phyloP scores from a whole-genome alignment of 2,329 filamentous ascomycete genomes.

The Coccinonectria pachysandricola region DNA sequence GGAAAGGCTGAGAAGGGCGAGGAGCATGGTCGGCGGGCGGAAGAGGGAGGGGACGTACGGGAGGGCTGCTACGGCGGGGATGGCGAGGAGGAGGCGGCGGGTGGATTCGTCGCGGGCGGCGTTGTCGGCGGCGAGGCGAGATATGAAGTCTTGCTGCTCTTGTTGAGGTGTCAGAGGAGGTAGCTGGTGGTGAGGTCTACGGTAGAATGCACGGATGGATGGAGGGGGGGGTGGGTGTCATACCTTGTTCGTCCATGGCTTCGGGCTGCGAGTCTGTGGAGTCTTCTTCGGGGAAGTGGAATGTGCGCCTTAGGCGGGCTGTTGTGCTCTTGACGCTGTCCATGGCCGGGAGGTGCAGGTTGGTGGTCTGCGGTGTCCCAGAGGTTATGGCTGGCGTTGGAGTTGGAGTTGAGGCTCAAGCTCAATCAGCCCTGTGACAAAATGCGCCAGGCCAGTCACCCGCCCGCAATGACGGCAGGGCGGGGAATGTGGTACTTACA shows the following conservation, averaged over 20 bases:
- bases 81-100: slow-evolving; percentile 43
- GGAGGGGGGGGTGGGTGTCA: too few relatives aligned
- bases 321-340: slow-evolving; percentile 19
- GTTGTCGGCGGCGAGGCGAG: slow-evolving; percentile 43
- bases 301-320: slow-evolving; percentile 63
- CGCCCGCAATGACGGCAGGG: too few relatives aligned
- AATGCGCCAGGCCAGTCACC: too few relatives aligned
- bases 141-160: slow-evolving; percentile 58
- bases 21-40: slow-evolving; percentile 27
- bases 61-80: slow-evolving; percentile 47
- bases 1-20: slow-evolving; percentile 48
- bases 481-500: too few relatives aligned
- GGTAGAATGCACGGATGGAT: too few relatives aligned
- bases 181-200: neutral
- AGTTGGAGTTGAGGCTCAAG: too few relatives aligned
- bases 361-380: neutral
- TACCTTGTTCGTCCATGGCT: slow-evolving; percentile 68
- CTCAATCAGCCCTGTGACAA: too few relatives aligned
- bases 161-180: slow-evolving; percentile 6
- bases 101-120: slow-evolving; percentile 47
- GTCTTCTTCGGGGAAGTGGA: slow-evolving; percentile 59
- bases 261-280: slow-evolving; percentile 40
- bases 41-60: slow-evolving; percentile 37
- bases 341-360: slow-evolving; percentile 9
- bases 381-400: too few relatives aligned